Evolutionary conservation across 1,284 basidiomycete genomes (phyloP).

Genomic region (Schizophyllum amplum): DNA sequence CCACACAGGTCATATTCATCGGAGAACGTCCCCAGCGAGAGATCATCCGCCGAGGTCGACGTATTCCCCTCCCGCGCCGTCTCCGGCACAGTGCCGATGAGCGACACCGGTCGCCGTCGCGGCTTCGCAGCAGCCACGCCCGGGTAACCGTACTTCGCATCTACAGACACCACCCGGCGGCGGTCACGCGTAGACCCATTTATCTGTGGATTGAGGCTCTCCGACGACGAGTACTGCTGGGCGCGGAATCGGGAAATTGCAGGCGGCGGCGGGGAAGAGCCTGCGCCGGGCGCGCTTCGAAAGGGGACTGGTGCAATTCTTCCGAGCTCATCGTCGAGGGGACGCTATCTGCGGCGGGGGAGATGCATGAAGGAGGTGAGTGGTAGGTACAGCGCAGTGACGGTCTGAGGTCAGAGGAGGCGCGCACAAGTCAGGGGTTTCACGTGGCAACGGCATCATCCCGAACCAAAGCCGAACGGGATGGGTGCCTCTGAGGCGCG

Average conservation of each 20-base stretch:
- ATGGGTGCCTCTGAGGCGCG: neutral
- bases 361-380: neutral
- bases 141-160: neutral
- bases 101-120: neutral
- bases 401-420: neutral
- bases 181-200: neutral
- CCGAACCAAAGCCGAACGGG: neutral
- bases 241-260: neutral
- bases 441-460: neutral
- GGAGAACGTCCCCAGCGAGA: constrained; percentile 28
- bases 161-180: neutral
- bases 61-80: neutral
- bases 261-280: neutral
- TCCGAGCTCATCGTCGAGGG: neutral
- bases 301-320: neutral
- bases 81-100: neutral
- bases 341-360: neutral
- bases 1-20: constrained; percentile 70
- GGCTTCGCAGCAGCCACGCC: neutral
- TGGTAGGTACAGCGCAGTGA: neutral
- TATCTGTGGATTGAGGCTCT: neutral
- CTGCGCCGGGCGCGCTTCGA: neutral
- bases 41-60: neutral
- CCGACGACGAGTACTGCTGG: neutral
- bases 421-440: neutral